These are phyloP conservation scores for Dipodascus geniculatus DNA, from an alignment of 805 yeast species.

Conservation along the genomic window DNA sequence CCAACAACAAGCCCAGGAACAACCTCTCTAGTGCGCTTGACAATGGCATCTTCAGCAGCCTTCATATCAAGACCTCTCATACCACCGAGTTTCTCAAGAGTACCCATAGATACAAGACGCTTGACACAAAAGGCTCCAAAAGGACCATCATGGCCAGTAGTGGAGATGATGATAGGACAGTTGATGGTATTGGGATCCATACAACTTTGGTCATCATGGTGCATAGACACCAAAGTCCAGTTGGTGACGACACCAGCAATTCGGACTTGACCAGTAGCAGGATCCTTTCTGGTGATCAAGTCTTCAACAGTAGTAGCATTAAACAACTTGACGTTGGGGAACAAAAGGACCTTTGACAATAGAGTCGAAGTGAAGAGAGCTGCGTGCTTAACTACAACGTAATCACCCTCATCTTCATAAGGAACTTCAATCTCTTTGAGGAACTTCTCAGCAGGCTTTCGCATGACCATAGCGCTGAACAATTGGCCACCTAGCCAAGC, in stretches of 20 bases:
- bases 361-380: conserved; percentile 65
- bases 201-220: conserved; percentile 66
- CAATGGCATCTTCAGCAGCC: conserved; percentile 65
- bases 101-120: conserved; percentile 44
- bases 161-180: conserved; percentile 48
- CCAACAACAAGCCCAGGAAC: conserved; percentile 53
- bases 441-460: conserved; percentile 68
- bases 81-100: conserved; percentile 40
- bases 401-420: conserved; percentile 71
- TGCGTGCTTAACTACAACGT: conserved; percentile 71
- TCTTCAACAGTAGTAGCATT: conserved; percentile 77
- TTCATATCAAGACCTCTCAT: conserved; percentile 77
- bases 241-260: conserved; percentile 75
- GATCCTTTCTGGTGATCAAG: conserved; percentile 57
- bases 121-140: conserved; percentile 72
- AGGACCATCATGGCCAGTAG: conserved; percentile 78
- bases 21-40: conserved; percentile 54
- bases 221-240: conserved; percentile 70
- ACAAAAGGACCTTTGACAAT: conserved; percentile 52
- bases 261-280: conserved; percentile 42
- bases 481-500: conserved; percentile 70
- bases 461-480: conserved; percentile 66
- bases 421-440: conserved; percentile 51
- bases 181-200: conserved; percentile 79
- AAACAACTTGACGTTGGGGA: conserved; percentile 67